These are phyloP conservation scores for Fusarium sp. DNA, from an alignment of 2,329 filamentous ascomycete species.

Conservation along the genomic window DNA sequence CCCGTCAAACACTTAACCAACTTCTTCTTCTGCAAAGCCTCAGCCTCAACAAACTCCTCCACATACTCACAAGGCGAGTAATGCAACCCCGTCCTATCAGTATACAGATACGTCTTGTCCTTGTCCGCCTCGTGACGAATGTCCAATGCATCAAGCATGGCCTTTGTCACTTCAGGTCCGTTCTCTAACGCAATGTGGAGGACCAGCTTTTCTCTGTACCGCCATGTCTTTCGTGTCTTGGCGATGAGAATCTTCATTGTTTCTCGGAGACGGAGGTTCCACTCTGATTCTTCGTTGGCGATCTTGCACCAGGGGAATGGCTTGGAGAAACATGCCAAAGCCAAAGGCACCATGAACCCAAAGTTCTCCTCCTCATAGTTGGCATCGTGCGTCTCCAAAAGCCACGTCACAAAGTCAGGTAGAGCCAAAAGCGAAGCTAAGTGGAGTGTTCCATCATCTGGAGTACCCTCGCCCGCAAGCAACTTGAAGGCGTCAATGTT, in stretches of 20 bases:
- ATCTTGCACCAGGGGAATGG: slow-evolving; percentile 18
- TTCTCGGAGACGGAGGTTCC: slow-evolving; percentile 8
- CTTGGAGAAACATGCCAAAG: slow-evolving; percentile 10
- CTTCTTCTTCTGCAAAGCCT: slow-evolving; percentile 15
- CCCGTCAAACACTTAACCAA: background rate
- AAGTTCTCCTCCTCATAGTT: slow-evolving; percentile 25
- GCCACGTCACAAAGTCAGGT: slow-evolving; percentile 11
- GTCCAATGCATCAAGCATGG: slow-evolving; percentile 6
- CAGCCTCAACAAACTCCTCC: slow-evolving; percentile 11
- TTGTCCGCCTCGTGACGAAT: background rate
- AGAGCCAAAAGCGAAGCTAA: slow-evolving; percentile 16
- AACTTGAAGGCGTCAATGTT: slow-evolving; percentile 18
- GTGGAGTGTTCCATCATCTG: slow-evolving; percentile 17
- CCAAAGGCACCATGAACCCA: slow-evolving; percentile 20
- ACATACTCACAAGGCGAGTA: slow-evolving; percentile 22
- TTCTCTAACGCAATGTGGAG: slow-evolving; percentile 22
- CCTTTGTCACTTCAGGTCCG: slow-evolving; percentile 4
- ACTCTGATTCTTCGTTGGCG: slow-evolving; percentile 12
- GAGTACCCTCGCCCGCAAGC: background rate
- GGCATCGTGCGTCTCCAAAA: slow-evolving; percentile 10
- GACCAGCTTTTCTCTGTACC: slow-evolving; percentile 10
- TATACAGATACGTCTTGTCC: slow-evolving; percentile 16
- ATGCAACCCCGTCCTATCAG: slow-evolving; percentile 9
- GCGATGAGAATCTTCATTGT: slow-evolving; percentile 15
- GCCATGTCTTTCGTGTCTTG: slow-evolving; percentile 2